Conservation (phyloP, 2,329 filamentous ascomycete species). For the Cadophora gregata region DNA sequence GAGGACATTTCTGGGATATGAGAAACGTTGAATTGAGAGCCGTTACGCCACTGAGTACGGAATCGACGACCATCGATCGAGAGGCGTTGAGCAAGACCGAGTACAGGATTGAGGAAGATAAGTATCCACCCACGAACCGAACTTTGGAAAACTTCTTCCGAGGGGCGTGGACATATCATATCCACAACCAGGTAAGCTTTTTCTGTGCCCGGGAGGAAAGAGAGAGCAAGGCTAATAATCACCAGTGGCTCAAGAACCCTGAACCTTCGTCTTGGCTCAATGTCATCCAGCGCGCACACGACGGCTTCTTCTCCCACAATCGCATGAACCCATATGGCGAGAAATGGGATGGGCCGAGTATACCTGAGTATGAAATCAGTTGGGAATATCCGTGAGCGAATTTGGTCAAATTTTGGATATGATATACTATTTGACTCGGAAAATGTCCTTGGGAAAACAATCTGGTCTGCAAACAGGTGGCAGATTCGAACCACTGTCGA, state of each 20-base stretch:
- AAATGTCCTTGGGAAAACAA: not conserved
- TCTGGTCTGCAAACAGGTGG: conserved; percentile 12
- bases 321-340: conserved; percentile 60
- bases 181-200: conserved; percentile 59
- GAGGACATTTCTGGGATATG: conserved; percentile 40
- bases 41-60: conserved; percentile 28
- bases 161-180: conserved; percentile 62
- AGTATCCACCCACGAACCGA: conserved; percentile 60
- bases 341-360: conserved; percentile 55
- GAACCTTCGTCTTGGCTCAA: conserved; percentile 62
- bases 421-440: not conserved
- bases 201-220: not conserved
- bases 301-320: conserved; percentile 57
- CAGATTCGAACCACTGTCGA: no score
- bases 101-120: conserved; percentile 56
- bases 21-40: conserved; percentile 30
- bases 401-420: not conserved
- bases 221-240: conserved; percentile 19
- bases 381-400: conserved; percentile 54
- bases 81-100: conserved; percentile 45
- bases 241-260: conserved; percentile 59
- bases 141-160: conserved; percentile 62
- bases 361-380: conserved; percentile 56
- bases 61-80: conserved; percentile 34
- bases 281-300: conserved; percentile 58